Evolutionary conservation across 805 yeast species (phyloP).

Genomic region (Kazachstania viticola): DNA sequence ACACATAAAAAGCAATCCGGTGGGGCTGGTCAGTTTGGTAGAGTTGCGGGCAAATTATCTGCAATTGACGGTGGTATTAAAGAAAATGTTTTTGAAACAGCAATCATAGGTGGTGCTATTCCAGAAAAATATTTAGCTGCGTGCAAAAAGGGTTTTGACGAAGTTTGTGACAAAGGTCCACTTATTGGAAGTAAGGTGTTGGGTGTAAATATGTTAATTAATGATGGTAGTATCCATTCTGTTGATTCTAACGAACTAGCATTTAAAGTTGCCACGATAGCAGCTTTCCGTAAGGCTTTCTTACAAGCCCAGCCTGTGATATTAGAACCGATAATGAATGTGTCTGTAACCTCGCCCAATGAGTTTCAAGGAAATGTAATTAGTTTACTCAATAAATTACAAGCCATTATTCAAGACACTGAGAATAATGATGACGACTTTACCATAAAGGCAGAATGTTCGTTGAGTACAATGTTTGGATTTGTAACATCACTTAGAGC

Average conservation of each 20-base stretch:
- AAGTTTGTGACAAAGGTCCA: constrained; percentile 92
- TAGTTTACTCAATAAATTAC: constrained; percentile 81
- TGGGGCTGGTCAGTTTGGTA: constrained; percentile 99
- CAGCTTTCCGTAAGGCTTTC: constrained; percentile 89
- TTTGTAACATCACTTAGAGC: constrained; percentile 94
- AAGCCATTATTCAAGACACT: constrained; percentile 88
- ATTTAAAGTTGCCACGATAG: constrained; percentile 82
- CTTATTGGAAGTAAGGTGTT: constrained; percentile 87
- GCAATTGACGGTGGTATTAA: constrained; percentile 36
- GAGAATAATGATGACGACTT: constrained; percentile 92
- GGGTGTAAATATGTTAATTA: constrained; percentile 84
- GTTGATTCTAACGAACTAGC: constrained; percentile 96
- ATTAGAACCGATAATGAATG: constrained; percentile 93
- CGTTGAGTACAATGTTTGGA: constrained; percentile 94
- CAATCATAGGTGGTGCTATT: constrained; percentile 93
- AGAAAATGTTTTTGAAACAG: constrained; percentile 69
- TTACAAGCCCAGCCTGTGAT: constrained; percentile 73
- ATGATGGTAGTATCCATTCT: constrained; percentile 95
- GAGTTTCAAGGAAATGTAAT: constrained; percentile 94
- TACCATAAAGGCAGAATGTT: constrained; percentile 86
- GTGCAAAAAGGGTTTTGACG: constrained; percentile 92
- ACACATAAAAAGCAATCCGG: constrained; percentile 97
- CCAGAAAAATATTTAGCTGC: constrained; percentile 91
- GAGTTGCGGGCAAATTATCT: constrained; percentile 75
- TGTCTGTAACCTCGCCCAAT: constrained; percentile 84